These are phyloP conservation scores for Cladophialophora carrionii DNA, from an alignment of 2,329 filamentous ascomycete species.

Conservation along the genomic window DNA sequence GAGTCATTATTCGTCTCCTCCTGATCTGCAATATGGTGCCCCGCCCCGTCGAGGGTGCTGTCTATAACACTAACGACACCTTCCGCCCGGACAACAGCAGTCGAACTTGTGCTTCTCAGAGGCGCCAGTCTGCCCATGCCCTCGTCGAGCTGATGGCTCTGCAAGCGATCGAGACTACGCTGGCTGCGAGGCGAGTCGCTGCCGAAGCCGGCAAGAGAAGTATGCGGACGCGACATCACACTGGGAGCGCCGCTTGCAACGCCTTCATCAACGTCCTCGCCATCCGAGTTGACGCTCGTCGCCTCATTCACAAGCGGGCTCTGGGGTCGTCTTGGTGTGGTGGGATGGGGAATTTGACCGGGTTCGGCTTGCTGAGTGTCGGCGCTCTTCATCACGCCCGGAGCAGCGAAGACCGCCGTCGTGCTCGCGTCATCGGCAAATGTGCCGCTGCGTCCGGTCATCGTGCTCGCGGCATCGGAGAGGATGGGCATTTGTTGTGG, in stretches of 20 bases:
- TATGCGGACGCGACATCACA: neutral
- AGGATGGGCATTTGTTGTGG: neutral
- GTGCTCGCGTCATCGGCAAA: slow-evolving; percentile 35
- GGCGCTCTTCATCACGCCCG: slow-evolving; percentile 30
- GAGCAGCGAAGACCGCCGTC: slow-evolving; percentile 34
- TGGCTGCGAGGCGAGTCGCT: slow-evolving; percentile 36
- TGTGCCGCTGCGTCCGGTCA: slow-evolving; percentile 26
- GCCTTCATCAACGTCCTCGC: slow-evolving; percentile 10
- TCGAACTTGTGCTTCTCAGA: slow-evolving; percentile 35
- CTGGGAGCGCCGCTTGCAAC: neutral
- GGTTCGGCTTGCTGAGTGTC: neutral
- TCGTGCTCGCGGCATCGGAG: slow-evolving; percentile 33
- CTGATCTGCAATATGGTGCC: neutral
- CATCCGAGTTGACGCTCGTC: slow-evolving; percentile 15
- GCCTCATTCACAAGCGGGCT: slow-evolving; percentile 24
- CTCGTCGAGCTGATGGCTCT: slow-evolving; percentile 32
- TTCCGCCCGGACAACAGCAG: slow-evolving; percentile 33
- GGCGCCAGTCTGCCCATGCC: slow-evolving; percentile 30
- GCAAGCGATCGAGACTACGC: slow-evolving; percentile 35
- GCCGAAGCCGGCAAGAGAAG: slow-evolving; percentile 10
- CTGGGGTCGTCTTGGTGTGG: slow-evolving; percentile 14
- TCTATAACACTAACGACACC: slow-evolving; percentile 33
- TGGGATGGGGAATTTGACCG: neutral
- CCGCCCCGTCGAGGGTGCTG: neutral
- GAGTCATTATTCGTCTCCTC: slow-evolving; percentile 2